phyloP scores from a whole-genome alignment of 192 early-diverging fungal genomes.

The Coemansia sp. region DNA sequence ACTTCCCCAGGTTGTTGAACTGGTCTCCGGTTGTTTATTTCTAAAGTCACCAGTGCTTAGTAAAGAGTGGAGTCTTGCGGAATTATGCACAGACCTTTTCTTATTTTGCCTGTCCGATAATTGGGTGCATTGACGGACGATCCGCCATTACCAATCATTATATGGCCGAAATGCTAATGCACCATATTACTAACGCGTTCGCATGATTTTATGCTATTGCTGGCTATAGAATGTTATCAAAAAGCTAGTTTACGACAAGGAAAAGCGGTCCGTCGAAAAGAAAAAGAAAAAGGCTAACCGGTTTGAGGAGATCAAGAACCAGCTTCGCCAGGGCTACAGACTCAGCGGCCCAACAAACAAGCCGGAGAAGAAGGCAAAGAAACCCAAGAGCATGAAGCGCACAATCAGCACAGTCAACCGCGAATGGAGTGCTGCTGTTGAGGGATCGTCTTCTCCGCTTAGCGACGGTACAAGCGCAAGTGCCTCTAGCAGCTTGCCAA shows the following conservation, averaged over 20 bases:
- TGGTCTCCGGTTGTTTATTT: no score
- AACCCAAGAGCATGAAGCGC: slow-evolving; percentile 26
- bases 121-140: no score
- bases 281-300: slow-evolving; percentile 30
- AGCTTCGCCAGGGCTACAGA: slow-evolving; percentile 28
- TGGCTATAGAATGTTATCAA: slow-evolving; percentile 30
- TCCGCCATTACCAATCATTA: no score
- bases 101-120: no score
- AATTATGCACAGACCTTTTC: no score
- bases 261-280: slow-evolving; percentile 18
- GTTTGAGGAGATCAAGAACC: slow-evolving; percentile 40
- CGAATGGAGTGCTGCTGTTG: slow-evolving; percentile 26
- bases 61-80: no score
- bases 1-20: no score
- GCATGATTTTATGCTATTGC: not conserved
- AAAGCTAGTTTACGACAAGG: slow-evolving; percentile 28
- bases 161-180: not conserved
- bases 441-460: slow-evolving; percentile 1
- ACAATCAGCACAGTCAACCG: slow-evolving; percentile 42
- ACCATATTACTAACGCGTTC: not conserved
- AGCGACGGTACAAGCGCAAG: not conserved
- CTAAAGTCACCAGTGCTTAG: no score
- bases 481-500: slow-evolving; percentile 5
- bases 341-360: slow-evolving; percentile 2
- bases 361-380: slow-evolving; percentile 4